phyloP scores from a whole-genome alignment of 2,329 filamentous ascomycete genomes.

The Cladophialophora immunda region DNA sequence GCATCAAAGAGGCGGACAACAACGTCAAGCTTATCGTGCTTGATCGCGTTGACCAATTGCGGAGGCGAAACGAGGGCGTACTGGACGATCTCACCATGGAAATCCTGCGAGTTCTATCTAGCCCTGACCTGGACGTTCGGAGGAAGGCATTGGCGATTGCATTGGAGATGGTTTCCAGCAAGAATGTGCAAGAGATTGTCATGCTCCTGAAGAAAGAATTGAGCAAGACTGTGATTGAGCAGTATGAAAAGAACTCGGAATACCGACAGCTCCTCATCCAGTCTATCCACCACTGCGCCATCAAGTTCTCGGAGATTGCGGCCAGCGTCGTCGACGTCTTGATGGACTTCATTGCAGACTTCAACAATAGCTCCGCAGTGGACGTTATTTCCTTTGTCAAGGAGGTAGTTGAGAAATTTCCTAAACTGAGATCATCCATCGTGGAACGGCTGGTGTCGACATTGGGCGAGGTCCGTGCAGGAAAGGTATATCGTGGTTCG shows the following conservation, averaged over 20 bases:
- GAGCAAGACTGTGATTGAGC: constrained; percentile 95
- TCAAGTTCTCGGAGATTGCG: constrained; percentile 98
- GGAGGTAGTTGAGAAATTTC: constrained; percentile 98
- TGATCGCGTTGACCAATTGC: constrained; percentile 87
- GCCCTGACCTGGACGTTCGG: constrained; percentile 93
- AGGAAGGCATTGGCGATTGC: constrained; percentile 89
- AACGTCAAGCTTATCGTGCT: constrained; percentile 99
- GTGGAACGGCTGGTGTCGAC: constrained; percentile 89
- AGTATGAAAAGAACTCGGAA: constrained; percentile 97
- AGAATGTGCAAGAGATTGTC: constrained; percentile 98
- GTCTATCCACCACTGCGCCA: constrained; percentile 96
- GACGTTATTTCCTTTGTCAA: constrained; percentile 99
- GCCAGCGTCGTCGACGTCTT: constrained; percentile 94
- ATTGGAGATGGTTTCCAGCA: constrained; percentile 97
- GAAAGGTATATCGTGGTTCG: constrained; percentile 95
- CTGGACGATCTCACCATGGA: constrained; percentile 97
- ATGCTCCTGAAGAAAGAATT: constrained; percentile 97
- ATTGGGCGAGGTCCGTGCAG: constrained; percentile 89
- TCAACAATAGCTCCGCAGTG: constrained; percentile 95
- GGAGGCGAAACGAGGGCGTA: constrained; percentile 87
- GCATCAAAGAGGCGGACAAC: constrained; percentile 97
- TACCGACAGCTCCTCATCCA: constrained; percentile 96
- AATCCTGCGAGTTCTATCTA: constrained; percentile 91
- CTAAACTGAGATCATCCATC: constrained; percentile 84
- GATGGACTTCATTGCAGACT: constrained; percentile 99